These are phyloP conservation scores for Penicillium sp. DNA, from an alignment of 2,329 filamentous ascomycete genomes.

Conservation along the genomic window DNA sequence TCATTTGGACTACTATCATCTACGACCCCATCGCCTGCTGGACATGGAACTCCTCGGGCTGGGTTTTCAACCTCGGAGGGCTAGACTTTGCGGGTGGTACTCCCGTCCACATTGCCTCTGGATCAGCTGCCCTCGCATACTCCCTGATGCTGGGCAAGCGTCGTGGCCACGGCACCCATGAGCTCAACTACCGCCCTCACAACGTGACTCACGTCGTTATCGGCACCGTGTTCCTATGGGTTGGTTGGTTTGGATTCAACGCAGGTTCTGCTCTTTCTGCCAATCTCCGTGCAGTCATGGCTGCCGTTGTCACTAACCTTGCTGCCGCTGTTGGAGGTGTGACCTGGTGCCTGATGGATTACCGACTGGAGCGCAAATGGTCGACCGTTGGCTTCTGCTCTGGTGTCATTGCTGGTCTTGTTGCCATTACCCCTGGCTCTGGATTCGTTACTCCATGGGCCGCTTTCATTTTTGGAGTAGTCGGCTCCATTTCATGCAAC, in stretches of 20 bases:
- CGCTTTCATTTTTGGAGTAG: conserved; percentile 73
- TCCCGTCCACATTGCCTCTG: conserved; percentile 84
- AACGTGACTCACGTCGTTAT: conserved; percentile 92
- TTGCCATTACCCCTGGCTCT: conserved; percentile 84
- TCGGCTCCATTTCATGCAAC: conserved; percentile 76
- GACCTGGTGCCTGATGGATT: conserved; percentile 87
- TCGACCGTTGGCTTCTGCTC: conserved; percentile 92
- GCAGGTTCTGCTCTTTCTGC: conserved; percentile 78
- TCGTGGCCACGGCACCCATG: conserved; percentile 78
- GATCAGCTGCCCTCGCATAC: conserved; percentile 80
- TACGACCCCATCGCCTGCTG: conserved; percentile 94
- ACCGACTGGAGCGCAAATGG: conserved; percentile 86
- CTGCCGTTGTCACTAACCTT: conserved; percentile 80
- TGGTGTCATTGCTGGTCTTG: conserved; percentile 81
- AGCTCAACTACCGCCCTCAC: conserved; percentile 88
- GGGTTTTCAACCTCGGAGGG: conserved; percentile 75
- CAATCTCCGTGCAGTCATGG: conserved; percentile 83
- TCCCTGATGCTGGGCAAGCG: conserved; percentile 88
- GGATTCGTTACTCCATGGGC: conserved; percentile 84
- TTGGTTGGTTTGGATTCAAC: conserved; percentile 95
- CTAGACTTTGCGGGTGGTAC: conserved; percentile 89
- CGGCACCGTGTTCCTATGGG: conserved; percentile 90
- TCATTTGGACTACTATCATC: conserved; percentile 84
- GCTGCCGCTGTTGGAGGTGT: conserved; percentile 81
- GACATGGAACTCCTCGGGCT: conserved; percentile 85